Evolutionary conservation across 2,329 filamentous ascomycete genomes (phyloP).

Genomic region (Erysiphe neolycopersici): DNA sequence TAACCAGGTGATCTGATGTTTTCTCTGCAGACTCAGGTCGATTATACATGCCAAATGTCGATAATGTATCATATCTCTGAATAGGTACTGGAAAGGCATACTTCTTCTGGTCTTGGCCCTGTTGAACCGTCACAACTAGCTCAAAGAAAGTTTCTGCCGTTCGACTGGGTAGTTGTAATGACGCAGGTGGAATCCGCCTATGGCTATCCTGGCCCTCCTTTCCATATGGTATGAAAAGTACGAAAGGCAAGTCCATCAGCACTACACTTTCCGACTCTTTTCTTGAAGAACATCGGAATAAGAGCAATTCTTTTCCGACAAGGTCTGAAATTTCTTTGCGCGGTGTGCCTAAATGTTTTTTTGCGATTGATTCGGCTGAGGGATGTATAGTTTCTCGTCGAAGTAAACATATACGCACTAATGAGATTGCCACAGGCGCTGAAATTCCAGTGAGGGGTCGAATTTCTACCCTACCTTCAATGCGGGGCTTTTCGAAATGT

Average conservation of each 20-base stretch:
- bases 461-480: conserved; percentile 95
- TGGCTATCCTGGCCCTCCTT: conserved; percentile 75
- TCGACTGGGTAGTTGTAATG: conserved; percentile 65
- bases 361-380: conserved; percentile 76
- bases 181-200: conserved; percentile 72
- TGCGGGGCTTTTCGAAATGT: conserved; percentile 42
- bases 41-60: conserved; percentile 99
- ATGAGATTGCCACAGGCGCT: conserved; percentile 68
- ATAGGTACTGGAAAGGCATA: conserved; percentile 79
- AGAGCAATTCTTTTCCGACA: conserved; percentile 80
- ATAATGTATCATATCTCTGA: conserved; percentile 81
- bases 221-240: conserved; percentile 90
- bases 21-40: conserved; percentile 69
- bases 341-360: conserved; percentile 72
- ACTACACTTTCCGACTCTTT: conserved; percentile 72
- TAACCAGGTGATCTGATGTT: conserved; percentile 73
- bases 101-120: conserved; percentile 72
- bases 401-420: conserved; percentile 83
- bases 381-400: conserved; percentile 91
- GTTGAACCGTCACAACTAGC: conserved; percentile 83
- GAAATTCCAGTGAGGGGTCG: conserved; percentile 63
- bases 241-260: conserved; percentile 90
- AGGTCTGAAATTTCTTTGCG: conserved; percentile 77
- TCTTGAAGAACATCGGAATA: conserved; percentile 66
- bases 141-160: conserved; percentile 97